phyloP scores from a whole-genome alignment of 768 basidiomycete genomes.

The Phanerochaete carnosa region DNA sequence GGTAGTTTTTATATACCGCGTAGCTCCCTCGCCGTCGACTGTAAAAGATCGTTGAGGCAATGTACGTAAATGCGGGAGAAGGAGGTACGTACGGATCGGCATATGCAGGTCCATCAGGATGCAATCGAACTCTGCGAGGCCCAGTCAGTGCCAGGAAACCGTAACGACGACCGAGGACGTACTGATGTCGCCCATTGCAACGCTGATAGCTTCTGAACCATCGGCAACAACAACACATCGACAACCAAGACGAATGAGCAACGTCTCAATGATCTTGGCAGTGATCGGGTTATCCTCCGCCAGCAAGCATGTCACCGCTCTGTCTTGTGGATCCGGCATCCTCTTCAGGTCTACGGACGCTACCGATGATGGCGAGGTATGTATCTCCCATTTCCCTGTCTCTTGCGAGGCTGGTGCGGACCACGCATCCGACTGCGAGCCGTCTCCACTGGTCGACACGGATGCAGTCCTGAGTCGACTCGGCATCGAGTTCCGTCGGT shows the following conservation, averaged over 20 bases:
- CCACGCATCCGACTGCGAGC: conserved; percentile 76
- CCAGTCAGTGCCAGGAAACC: conserved; percentile 21
- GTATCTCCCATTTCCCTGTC: conserved; percentile 44
- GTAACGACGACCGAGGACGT: conserved; percentile 32
- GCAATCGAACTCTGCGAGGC: conserved; percentile 79
- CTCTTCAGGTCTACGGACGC: conserved; percentile 78
- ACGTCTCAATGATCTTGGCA: conserved; percentile 93
- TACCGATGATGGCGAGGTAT: conserved; percentile 58
- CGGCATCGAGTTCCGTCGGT: conserved; percentile 76
- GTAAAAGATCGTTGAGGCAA: conserved; percentile 5
- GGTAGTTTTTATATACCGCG: conserved; percentile 95
- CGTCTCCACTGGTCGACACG: conserved; percentile 74
- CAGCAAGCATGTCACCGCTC: conserved; percentile 89
- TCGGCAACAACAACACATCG: conserved; percentile 94
- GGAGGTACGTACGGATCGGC: conserved; percentile 73
- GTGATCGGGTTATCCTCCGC: conserved; percentile 99
- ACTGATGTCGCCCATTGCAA: conserved; percentile 98
- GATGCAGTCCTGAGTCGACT: conserved; percentile 86
- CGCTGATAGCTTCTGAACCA: conserved; percentile 95
- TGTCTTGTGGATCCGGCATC: conserved; percentile 75
- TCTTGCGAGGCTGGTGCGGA: conserved; percentile 37
- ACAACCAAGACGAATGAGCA: conserved; percentile 91
- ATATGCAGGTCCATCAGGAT: conserved; percentile 95
- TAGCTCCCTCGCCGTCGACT: conserved; percentile 96
- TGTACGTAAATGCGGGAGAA: conserved; percentile 10